Base-by-base conservation (phyloP, 2,329 filamentous ascomycete species). In the Stagonosporopsis rhizophila region DNA sequence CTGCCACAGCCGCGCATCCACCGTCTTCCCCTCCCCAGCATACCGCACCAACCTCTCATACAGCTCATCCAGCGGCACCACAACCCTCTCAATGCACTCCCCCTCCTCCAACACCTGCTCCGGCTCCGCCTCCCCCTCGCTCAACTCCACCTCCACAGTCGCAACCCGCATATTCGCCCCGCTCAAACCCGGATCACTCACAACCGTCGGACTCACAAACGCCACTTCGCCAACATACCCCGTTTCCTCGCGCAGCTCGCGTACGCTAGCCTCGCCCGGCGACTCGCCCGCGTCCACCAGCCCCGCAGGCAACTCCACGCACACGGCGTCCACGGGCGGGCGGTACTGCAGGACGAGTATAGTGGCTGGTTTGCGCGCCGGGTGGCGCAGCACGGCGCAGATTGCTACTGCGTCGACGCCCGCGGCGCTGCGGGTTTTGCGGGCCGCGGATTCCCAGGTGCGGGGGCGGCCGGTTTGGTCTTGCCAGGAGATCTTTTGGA, bases 171-270 rank as follows among this genome's bases (percentile, higher is more conserved):
- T 85, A 64, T 86, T 87, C 46, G 85, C 83, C 52, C 80, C 83
- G 55, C 80, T 85, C 78, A 87, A 76, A 22, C 85, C 85, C 1
- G 85, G 85, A 71, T 87, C 88, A 64, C 86, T 85, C 52, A 86
- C 88, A 78, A 90, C 88, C 48, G 87, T 81, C 7, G 87, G 86
- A 34, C 84, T 85, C n/a, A 82, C 85, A 71, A 77, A 75, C 19
- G 72, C 60, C 58, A 80, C 63, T 60, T 74, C 71, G 41, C 83
- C 87, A 62, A 86, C 80, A 67, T 86, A 87, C 19, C 85, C 85
- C 1, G 85, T 87, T 71, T 87, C 85, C 72, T 88, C 85, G 60
- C 80, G 84, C 38, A 87, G 74, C 71, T 87, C 85, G 17, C 85
- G 77, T 11, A 87, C 74, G 12, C 82, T 82, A 42, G 83, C 84